Percentiles rank a stretch among this genome's conserved stretches.
Evolutionary conservation across 768 basidiomycete genomes (phyloP).

Genomic region (Russula sp.): DNA sequence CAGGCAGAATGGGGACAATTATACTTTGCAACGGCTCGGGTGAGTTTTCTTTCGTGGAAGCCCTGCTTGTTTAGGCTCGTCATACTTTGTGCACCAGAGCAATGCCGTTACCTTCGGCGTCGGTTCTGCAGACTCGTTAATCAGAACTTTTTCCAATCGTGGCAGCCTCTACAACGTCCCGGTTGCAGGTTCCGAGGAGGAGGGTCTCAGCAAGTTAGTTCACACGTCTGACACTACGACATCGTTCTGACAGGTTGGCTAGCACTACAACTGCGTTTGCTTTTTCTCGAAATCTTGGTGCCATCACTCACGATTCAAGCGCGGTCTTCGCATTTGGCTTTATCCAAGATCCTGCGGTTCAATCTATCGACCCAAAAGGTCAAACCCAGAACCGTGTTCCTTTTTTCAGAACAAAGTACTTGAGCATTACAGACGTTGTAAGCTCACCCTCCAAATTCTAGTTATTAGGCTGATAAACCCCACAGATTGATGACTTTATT

Average conservation of each 20-base stretch:
- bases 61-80: neutral
- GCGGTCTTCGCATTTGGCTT: slow-evolving; percentile 21
- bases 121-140: slow-evolving; percentile 3
- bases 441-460: neutral
- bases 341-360: slow-evolving; percentile 19
- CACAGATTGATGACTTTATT: slow-evolving; percentile 18
- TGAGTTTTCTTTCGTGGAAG: neutral
- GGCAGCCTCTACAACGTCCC: slow-evolving; percentile 6
- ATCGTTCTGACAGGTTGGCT: neutral
- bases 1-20: slow-evolving; percentile 24
- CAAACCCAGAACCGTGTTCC: slow-evolving; percentile 7
- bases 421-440: slow-evolving; percentile 1
- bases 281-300: slow-evolving; percentile 8
- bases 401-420: slow-evolving; percentile 15
- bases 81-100: neutral
- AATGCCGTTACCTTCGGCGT: slow-evolving; percentile 5
- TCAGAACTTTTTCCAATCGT: slow-evolving; percentile 6
- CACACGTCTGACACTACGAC: neutral
- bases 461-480: neutral
- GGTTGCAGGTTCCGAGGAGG: neutral
- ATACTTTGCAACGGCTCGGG: slow-evolving; percentile 19
- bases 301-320: neutral
- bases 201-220: slow-evolving; percentile 15
- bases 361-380: slow-evolving; percentile 16
- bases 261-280: slow-evolving; percentile 19